phyloP scores from a whole-genome alignment of 139 green algal genomes.

The Chlamydomonas urium region DNA sequence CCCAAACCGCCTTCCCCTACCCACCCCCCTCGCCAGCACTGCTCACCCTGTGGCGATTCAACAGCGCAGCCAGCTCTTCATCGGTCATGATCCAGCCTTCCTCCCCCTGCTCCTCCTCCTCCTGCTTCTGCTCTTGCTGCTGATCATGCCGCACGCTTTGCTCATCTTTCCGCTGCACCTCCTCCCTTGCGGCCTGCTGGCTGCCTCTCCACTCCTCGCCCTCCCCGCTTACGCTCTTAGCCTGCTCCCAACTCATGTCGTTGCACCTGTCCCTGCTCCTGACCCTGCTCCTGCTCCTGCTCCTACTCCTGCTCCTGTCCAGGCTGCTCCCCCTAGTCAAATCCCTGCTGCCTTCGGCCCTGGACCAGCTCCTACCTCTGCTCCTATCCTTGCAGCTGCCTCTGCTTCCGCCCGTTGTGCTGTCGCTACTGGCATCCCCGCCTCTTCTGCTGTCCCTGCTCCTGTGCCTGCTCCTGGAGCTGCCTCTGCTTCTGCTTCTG shows the following conservation, averaged over 20 bases:
- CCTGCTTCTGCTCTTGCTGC: background rate
- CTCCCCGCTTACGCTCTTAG: no score
- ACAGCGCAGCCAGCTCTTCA: constrained; percentile 28
- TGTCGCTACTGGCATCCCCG: constrained; percentile 2
- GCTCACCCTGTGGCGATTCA: constrained; percentile 17
- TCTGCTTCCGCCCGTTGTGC: constrained; percentile 3
- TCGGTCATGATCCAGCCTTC: constrained; percentile 29
- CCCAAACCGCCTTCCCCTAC: no score
- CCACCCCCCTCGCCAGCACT: no score
- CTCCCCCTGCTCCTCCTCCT: background rate
- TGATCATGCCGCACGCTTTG: background rate
- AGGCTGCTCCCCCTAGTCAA: background rate
- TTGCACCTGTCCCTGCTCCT: no score
- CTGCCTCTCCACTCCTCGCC: no score
- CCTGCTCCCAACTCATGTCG: no score
- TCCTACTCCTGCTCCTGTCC: background rate
- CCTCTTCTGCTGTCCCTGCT: background rate
- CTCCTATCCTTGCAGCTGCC: background rate
- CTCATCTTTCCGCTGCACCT: no score
- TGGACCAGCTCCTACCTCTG: constrained; percentile 1
- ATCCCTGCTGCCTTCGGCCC: background rate
- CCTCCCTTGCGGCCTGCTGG: no score
- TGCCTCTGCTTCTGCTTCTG: background rate
- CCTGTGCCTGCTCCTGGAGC: constrained; percentile 1
- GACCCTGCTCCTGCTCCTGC: background rate